Evolutionary conservation across 805 yeast genomes (phyloP).

Genomic region (Zygosaccharomyces siamensis): DNA sequence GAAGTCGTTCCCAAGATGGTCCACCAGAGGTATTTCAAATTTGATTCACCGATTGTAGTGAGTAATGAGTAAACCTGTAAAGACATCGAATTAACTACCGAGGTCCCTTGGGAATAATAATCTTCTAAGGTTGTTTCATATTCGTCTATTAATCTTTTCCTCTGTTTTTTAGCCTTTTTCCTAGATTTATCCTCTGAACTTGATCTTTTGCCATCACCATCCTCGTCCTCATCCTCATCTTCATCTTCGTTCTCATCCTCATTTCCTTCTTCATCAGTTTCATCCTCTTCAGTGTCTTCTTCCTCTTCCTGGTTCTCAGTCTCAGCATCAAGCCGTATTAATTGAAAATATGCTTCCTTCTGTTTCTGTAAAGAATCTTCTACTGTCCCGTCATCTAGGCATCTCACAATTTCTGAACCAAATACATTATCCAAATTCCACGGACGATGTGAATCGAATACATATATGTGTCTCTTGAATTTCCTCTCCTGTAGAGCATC

Average conservation of each 20-base stretch:
- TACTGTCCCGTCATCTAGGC: slow-evolving; percentile 83
- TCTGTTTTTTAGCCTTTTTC: slow-evolving; percentile 36
- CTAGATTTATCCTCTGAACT: slow-evolving; percentile 19
- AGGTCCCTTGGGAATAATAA: slow-evolving; percentile 82
- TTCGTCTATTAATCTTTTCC: slow-evolving; percentile 40
- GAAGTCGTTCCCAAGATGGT: slow-evolving; percentile 86
- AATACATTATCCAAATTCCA: slow-evolving; percentile 93
- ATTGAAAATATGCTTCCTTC: slow-evolving; percentile 54
- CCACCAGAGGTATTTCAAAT: slow-evolving; percentile 68
- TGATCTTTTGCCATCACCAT: slow-evolving; percentile 27
- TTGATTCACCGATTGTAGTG: slow-evolving; percentile 78
- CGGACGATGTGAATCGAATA: slow-evolving; percentile 90
- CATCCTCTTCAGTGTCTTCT: slow-evolving; percentile 35
- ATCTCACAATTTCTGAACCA: slow-evolving; percentile 70
- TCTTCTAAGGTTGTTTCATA: slow-evolving; percentile 58
- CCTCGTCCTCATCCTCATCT: slow-evolving; percentile 33
- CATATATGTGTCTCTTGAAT: slow-evolving; percentile 59
- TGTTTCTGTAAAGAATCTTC: slow-evolving; percentile 55
- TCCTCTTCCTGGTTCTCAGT: slow-evolving; percentile 37
- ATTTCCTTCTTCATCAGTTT: slow-evolving; percentile 34
- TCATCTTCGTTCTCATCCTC: slow-evolving; percentile 26
- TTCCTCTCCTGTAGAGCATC: slow-evolving; percentile 27
- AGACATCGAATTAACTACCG: slow-evolving; percentile 67
- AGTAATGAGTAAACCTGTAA: slow-evolving; percentile 76
- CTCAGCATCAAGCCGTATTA: slow-evolving; percentile 42